Conservation (phyloP, 2,329 filamentous ascomycete genomes). For the Aspergillus caelatus region DNA sequence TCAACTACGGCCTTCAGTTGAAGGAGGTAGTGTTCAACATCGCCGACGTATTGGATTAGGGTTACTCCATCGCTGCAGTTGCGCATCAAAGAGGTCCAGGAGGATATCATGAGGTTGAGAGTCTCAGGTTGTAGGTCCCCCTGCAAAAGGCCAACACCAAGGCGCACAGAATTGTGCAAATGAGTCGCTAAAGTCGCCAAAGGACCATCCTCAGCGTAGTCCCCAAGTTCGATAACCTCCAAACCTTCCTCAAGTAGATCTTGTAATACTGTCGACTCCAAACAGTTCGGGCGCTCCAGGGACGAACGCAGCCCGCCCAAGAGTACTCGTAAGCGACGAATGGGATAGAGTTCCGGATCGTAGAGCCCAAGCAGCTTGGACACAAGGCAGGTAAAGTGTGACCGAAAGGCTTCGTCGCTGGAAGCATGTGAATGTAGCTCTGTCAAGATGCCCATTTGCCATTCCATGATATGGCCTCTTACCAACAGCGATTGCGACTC, state of each 20-base stretch:
- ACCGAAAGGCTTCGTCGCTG: slow-evolving; percentile 32
- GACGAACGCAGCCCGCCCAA: slow-evolving; percentile 39
- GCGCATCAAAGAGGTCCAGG: slow-evolving; percentile 45
- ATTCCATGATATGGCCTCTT: slow-evolving; percentile 39
- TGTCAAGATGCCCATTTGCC: slow-evolving; percentile 40
- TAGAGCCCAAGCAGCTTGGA: slow-evolving; percentile 40
- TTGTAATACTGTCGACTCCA: slow-evolving; percentile 31
- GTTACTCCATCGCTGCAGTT: slow-evolving; percentile 47
- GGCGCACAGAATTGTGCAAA: slow-evolving; percentile 36
- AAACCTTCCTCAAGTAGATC: slow-evolving; percentile 31
- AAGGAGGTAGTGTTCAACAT: slow-evolving; percentile 51
- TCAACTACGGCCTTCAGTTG: slow-evolving; percentile 59
- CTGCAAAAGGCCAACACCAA: slow-evolving; percentile 38
- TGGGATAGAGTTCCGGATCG: slow-evolving; percentile 30
- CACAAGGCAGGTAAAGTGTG: slow-evolving; percentile 30
- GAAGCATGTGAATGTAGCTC: slow-evolving; percentile 32
- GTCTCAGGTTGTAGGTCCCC: slow-evolving; percentile 32
- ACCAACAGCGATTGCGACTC: slow-evolving; percentile 26
- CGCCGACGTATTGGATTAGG: slow-evolving; percentile 52
- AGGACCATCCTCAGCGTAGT: slow-evolving; percentile 29
- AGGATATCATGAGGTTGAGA: slow-evolving; percentile 35
- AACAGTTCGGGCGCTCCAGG: slow-evolving; percentile 33
- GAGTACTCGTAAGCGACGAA: slow-evolving; percentile 42
- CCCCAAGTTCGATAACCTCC: slow-evolving; percentile 20
- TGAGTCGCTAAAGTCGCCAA: slow-evolving; percentile 31